Base-by-base conservation (phyloP, 2,329 filamentous ascomycete genomes). In the Exophiala alcalophila region DNA sequence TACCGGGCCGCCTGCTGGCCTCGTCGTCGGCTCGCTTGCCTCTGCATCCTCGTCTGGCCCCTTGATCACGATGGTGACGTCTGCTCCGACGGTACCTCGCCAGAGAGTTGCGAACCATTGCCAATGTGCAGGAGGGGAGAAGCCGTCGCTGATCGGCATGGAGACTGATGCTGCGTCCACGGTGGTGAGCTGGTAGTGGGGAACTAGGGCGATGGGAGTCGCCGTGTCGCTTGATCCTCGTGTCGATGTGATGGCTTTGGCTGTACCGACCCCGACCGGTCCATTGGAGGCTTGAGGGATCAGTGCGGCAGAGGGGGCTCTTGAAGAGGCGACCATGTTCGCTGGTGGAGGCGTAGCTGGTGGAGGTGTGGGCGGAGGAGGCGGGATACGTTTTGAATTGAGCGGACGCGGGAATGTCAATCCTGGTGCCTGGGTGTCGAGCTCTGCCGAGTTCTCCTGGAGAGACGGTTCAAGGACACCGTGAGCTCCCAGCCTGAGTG, bases 21-120 rank as follows among this genome's bases (percentile, higher is more conserved):
- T 28, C 10, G 29, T 2, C 71, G 74, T 60, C 43, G 35, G 73
- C 63, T 37, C 53, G 41, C 11, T 53, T 23, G 20, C 56, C 40
- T 61, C 61, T 42, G 37, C 40, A 14, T 64, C 65, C 29, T 63
- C 61, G 12, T 62, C 60, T 33, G 63, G 63, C 25, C 69, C 65
- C 4, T 64, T 62, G 32, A 72, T 62, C 38, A 68, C 67, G 9
- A 72, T 61, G 1, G 68, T 71, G 37, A 71, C 64, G 48, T 97
- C 91, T 0, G 91, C 81, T 0, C 85, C 87, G 1, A 90, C 75
- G 40, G 86, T 84, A 7, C 88, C 87, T 7, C 90, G 81, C 91
- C 91, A 97, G 15, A 96, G 76, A 29, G 86, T 91, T 24, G 91
- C 91, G 72, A 92, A 88, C 91, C 91, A 97, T 64, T 94, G 86